A percentile compares a stretch with the other conserved stretches of the same genome.
These are phyloP conservation scores for Acanthamoeba polyphaga DNA, from an alignment of 208 protist species.

Conservation along the genomic window DNA sequence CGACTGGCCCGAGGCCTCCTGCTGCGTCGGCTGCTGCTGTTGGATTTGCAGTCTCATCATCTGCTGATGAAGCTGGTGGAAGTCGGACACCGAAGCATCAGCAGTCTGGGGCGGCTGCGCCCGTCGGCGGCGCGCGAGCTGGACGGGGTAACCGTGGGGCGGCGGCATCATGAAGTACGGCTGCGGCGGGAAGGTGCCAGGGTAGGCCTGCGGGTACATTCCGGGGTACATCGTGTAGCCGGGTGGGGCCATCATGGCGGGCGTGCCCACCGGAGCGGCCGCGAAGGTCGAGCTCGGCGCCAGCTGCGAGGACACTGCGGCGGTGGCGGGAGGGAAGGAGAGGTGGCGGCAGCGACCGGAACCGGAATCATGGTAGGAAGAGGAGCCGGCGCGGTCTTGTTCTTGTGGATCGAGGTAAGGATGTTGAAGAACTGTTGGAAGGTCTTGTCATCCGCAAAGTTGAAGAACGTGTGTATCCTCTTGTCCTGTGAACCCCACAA, in stretches of 20 bases:
- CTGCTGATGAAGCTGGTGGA: conserved; percentile 3
- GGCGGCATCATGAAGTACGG: not conserved
- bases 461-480: conserved; percentile 54
- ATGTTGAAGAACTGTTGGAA: conserved; percentile 30
- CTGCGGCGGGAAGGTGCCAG: not conserved
- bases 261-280: not conserved
- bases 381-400: not conserved
- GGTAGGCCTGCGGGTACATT: not conserved
- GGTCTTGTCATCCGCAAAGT: conserved; percentile 1
- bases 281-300: not conserved
- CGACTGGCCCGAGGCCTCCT: not conserved
- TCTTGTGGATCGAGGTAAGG: conserved; percentile 23
- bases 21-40: not conserved
- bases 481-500: not conserved
- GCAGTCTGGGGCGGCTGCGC: not conserved
- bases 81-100: not conserved
- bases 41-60: not conserved
- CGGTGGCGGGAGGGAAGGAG: not conserved
- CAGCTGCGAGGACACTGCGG: not conserved
- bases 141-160: not conserved
- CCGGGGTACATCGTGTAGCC: not conserved
- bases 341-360: not conserved
- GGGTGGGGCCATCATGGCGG: not conserved
- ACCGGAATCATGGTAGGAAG: not conserved
- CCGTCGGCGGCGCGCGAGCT: not conserved